Base-by-base conservation (phyloP, 1,139 yeast genomes). In the Pneumocystis murina region DNA sequence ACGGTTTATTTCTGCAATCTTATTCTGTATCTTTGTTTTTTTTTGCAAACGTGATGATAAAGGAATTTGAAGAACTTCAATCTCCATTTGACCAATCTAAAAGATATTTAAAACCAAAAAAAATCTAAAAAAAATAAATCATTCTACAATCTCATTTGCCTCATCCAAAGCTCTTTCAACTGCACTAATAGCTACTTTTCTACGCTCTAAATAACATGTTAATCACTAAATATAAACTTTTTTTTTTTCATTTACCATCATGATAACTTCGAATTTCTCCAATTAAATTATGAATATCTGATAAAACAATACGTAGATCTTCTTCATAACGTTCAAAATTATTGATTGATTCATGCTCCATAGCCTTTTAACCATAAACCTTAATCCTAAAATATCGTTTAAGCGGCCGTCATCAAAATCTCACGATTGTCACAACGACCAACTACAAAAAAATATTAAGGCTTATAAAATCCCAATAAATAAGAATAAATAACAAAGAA, bases 31-130 rank as follows among this genome's bases (percentile, higher is more conserved):
- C 69, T 84, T 84, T 61, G 88, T 78, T 71, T 89, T 89, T 71
- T 80, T 85, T 14, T 82, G 75, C 0, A 90, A 80, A 65, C 96
- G 77, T 68, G 83, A 80, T 61, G 80, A 81, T 1, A 90, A 83
- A 5, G 95, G 89, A 63, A 89, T 80, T 70, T 85, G 86, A 72
- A 86, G 92, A 0, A 88, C 86, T 71, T 88, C 96, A 58, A 88
- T 78, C 43, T 82, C 80, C 84, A 89, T 83, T 69, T 89, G 94
- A 5, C 68, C 67, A 58, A 62, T 62, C 68, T 62, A 41, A n/a
- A n/a, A 20, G 0, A 17, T 38, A 14, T 3, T 17, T 41, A 16
- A 16, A 17, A 17, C 20, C 7, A 17, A 48, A 48, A 48, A 28
- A 38, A 14, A 33, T 7, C 10, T n/a, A 24, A 30, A 59, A 58